phyloP scores from a whole-genome alignment of 495 filamentous ascomycete species.

The Penicillium steckii region DNA sequence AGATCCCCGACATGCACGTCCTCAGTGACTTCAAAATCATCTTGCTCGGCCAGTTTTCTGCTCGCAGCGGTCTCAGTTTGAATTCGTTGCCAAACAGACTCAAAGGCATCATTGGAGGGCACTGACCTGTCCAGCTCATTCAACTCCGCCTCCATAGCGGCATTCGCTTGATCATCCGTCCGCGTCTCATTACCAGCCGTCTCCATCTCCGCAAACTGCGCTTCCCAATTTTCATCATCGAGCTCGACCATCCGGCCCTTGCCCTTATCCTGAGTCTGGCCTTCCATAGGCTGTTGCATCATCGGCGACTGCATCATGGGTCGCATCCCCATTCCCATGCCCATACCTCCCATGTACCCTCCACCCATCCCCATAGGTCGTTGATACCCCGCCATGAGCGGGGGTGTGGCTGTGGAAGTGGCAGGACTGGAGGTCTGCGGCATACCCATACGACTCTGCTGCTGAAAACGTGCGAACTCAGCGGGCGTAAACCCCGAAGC shows the following conservation, averaged over 20 bases:
- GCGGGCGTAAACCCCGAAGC: slow-evolving; percentile 68
- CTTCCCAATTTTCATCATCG: slow-evolving; percentile 92
- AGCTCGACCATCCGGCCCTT: slow-evolving; percentile 91
- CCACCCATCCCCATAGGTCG: slow-evolving; percentile 59
- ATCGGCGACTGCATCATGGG: slow-evolving; percentile 42
- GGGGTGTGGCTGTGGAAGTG: slow-evolving; percentile 40
- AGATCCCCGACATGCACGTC: slow-evolving; percentile 65
- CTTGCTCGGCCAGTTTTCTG: slow-evolving; percentile 68
- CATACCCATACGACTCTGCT: slow-evolving; percentile 56
- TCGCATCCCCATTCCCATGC: slow-evolving; percentile 50
- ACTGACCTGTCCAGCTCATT: slow-evolving; percentile 89
- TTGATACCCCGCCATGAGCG: slow-evolving; percentile 56
- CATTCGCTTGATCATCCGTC: slow-evolving; percentile 66
- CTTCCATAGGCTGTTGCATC: slow-evolving; percentile 50
- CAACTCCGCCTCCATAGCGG: slow-evolving; percentile 83
- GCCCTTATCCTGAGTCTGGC: slow-evolving; percentile 65
- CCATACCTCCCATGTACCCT: too few relatives aligned
- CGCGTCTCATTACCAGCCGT: slow-evolving; percentile 58
- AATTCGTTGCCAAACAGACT: slow-evolving; percentile 83
- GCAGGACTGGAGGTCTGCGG: slow-evolving; percentile 57
- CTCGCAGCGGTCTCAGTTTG: slow-evolving; percentile 73
- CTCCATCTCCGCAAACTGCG: slow-evolving; percentile 89
- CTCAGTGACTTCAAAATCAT: slow-evolving; percentile 52
- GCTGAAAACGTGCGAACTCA: slow-evolving; percentile 84
- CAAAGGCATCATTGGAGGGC: slow-evolving; percentile 70